Conservation (phyloP, 1,284 basidiomycete genomes). For the Pyrrhoderma noxium region DNA sequence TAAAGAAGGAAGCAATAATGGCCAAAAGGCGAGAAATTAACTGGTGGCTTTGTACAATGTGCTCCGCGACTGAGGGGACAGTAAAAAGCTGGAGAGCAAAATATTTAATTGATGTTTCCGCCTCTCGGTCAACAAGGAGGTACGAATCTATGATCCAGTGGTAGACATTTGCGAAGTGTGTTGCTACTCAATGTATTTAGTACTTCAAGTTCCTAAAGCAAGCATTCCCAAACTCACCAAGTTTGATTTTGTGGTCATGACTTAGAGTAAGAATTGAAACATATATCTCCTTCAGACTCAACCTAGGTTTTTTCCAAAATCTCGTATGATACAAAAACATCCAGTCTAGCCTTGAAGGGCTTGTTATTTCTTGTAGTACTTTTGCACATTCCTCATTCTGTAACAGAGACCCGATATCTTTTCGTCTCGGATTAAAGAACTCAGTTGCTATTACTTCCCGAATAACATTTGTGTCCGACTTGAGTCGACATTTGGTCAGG, state of each 20-base stretch:
- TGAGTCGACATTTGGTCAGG: slow-evolving; percentile 66
- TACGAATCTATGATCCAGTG: slow-evolving; percentile 85
- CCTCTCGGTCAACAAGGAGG: slow-evolving; percentile 85
- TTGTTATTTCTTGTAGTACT: slow-evolving; percentile 43
- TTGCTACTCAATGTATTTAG: slow-evolving; percentile 40
- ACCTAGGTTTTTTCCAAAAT: slow-evolving; percentile 78
- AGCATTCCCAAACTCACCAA: slow-evolving; percentile 47
- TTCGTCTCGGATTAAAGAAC: slow-evolving; percentile 53
- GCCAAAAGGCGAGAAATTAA: slow-evolving; percentile 72
- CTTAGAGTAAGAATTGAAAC: slow-evolving; percentile 70
- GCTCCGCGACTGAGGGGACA: slow-evolving; percentile 74
- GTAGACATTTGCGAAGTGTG: slow-evolving; percentile 80
- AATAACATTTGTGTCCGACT: slow-evolving; percentile 58
- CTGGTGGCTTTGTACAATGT: slow-evolving; percentile 69
- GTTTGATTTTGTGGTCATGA: slow-evolving; percentile 67
- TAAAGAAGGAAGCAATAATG: slow-evolving; percentile 84
- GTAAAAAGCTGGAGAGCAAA: slow-evolving; percentile 89
- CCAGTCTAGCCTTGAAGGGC: slow-evolving; percentile 62
- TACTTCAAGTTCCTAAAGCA: slow-evolving; percentile 9
- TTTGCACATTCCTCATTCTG: slow-evolving; percentile 31
- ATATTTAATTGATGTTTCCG: slow-evolving; percentile 88
- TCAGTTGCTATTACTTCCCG: slow-evolving; percentile 68
- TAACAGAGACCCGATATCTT: slow-evolving; percentile 34
- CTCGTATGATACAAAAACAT: slow-evolving; percentile 73
- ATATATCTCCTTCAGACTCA: slow-evolving; percentile 77